Conservation (phyloP, 768 basidiomycete genomes). For the Podaxis sp. region DNA sequence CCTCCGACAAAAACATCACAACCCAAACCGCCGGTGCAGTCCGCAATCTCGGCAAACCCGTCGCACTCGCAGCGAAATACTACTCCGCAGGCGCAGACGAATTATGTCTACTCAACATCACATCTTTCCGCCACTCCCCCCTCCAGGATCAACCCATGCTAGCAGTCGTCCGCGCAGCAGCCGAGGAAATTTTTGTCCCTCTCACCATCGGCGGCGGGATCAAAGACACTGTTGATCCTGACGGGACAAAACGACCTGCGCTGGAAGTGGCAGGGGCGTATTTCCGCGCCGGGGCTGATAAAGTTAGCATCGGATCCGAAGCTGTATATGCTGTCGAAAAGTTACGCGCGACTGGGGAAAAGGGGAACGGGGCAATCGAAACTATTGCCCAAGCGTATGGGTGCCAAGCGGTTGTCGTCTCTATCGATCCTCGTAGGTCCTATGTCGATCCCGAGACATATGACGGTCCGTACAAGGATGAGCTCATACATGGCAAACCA, state of each 20-base stretch:
- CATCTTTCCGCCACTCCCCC: slow-evolving; percentile 96
- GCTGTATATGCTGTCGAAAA: slow-evolving; percentile 93
- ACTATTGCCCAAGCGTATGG: slow-evolving; percentile 89
- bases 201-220: slow-evolving; percentile 98
- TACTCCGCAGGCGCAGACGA: slow-evolving; percentile 91
- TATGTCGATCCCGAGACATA: slow-evolving; percentile 70
- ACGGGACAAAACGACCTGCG: slow-evolving; percentile 82
- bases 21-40: slow-evolving; percentile 67
- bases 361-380: slow-evolving; percentile 80
- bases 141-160: slow-evolving; percentile 98
- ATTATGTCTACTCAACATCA: slow-evolving; percentile 97
- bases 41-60: slow-evolving; percentile 96
- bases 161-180: slow-evolving; percentile 86
- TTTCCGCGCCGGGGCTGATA: slow-evolving; percentile 97
- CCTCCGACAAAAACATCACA: slow-evolving; percentile 17
- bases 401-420: slow-evolving; percentile 96
- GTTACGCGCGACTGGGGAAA: slow-evolving; percentile 46
- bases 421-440: slow-evolving; percentile 86
- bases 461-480: slow-evolving; percentile 61
- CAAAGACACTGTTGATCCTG: slow-evolving; percentile 93
- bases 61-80: slow-evolving; percentile 84
- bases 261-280: slow-evolving; percentile 94
- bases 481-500: slow-evolving; percentile 48
- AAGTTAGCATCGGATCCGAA: slow-evolving; percentile 96
- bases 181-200: slow-evolving; percentile 91